Evolutionary conservation across 1,284 basidiomycete species (phyloP).

Genomic region (Boletus mariae): DNA sequence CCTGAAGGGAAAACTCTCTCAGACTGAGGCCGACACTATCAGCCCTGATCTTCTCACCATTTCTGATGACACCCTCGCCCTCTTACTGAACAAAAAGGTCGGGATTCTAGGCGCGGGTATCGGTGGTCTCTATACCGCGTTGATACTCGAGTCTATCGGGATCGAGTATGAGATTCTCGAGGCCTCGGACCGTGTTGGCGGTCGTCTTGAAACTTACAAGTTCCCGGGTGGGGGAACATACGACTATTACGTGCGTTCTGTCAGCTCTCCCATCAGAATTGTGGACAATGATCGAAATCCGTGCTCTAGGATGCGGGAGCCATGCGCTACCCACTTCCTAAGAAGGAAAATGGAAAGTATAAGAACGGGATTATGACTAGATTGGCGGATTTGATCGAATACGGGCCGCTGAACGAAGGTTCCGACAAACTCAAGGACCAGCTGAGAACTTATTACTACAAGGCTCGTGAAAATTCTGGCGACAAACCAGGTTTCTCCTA

Average conservation of each 20-base stretch:
- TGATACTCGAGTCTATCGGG: conserved; percentile 34
- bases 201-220: conserved; percentile 34
- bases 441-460: neutral
- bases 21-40: neutral
- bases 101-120: conserved; percentile 25
- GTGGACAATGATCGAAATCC: neutral
- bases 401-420: conserved; percentile 12
- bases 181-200: conserved; percentile 29
- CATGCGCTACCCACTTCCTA: conserved; percentile 35
- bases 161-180: conserved; percentile 38
- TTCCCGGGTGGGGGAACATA: conserved; percentile 2
- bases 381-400: conserved; percentile 24
- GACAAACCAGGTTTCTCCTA: neutral
- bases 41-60: neutral
- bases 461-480: neutral
- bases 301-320: conserved; percentile 30
- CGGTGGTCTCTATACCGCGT: conserved; percentile 35
- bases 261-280: too few relatives aligned
- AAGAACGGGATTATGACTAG: conserved; percentile 31
- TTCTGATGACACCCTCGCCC: neutral
- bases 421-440: conserved; percentile 1
- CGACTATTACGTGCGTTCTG: conserved; percentile 11
- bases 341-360: conserved; percentile 13
- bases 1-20: neutral
- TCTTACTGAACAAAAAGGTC: conserved; percentile 10